A percentile compares a stretch with the other conserved stretches of the same genome.
phyloP scores from a whole-genome alignment of 805 yeast species.

The Zygosaccharomyces gambellarensis region DNA sequence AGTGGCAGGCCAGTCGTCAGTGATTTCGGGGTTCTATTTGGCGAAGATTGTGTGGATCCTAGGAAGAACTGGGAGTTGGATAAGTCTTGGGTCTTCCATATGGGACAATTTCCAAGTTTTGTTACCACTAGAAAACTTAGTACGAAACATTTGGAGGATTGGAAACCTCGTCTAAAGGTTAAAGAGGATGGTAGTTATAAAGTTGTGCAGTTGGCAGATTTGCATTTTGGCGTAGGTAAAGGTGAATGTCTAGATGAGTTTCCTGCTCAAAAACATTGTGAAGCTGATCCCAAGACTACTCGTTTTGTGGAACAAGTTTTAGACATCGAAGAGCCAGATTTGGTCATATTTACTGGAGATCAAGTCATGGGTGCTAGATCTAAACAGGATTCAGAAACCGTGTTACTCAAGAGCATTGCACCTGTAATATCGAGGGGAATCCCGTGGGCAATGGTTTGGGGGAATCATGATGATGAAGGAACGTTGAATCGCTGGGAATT shows the following conservation, averaged over 20 bases:
- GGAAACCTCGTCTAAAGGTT: slow-evolving; percentile 28
- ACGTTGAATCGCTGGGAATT: slow-evolving; percentile 54
- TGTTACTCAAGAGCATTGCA: slow-evolving; percentile 67
- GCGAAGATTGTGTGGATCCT: slow-evolving; percentile 70
- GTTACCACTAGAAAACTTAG: slow-evolving; percentile 9
- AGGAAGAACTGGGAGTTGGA: slow-evolving; percentile 44
- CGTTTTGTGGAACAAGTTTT: slow-evolving; percentile 57
- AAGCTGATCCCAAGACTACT: slow-evolving; percentile 73
- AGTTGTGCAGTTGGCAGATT: slow-evolving; percentile 84
- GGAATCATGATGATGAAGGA: slow-evolving; percentile 94
- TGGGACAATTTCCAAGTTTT: slow-evolving; percentile 14
- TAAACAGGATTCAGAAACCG: slow-evolving; percentile 76
- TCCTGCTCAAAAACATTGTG: slow-evolving; percentile 55
- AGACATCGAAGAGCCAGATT: slow-evolving; percentile 74
- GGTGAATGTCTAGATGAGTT: slow-evolving; percentile 76
- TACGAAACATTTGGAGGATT: slow-evolving; percentile 4
- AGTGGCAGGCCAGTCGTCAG: slow-evolving; percentile 37
- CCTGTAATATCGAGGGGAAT: slow-evolving; percentile 64
- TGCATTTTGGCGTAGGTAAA: slow-evolving; percentile 81
- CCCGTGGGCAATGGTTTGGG: slow-evolving; percentile 83
- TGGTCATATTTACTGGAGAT: slow-evolving; percentile 87
- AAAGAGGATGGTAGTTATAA: slow-evolving; percentile 53
- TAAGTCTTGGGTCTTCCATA: slow-evolving; percentile 11
- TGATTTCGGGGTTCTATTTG: slow-evolving; percentile 67
- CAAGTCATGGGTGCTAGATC: slow-evolving; percentile 73